Conservation (phyloP, 257 asterid genomes). For the Solanum boliviense region DNA sequence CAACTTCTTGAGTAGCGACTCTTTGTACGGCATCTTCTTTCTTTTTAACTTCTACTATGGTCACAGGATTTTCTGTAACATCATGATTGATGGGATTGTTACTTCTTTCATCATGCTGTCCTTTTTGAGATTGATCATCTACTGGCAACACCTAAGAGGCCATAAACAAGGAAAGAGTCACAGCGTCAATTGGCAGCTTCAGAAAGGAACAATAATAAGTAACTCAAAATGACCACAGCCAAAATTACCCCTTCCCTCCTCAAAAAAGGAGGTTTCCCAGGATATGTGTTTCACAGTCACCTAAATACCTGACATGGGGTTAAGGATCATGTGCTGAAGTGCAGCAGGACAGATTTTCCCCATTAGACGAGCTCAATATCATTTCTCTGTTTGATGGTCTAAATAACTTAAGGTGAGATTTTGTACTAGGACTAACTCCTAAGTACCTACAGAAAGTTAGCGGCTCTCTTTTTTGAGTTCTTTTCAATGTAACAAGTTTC, state of each 20-base stretch:
- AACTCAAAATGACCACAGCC: neutral
- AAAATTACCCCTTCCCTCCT: neutral
- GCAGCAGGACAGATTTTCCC: neutral
- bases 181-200: conserved; percentile 10
- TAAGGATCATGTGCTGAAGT: neutral
- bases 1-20: conserved; percentile 20
- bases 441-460: neutral
- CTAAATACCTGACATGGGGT: neutral
- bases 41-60: conserved; percentile 19
- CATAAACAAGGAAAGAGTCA: conserved; percentile 3
- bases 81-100: conserved; percentile 20
- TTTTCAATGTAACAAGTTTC: neutral
- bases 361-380: neutral
- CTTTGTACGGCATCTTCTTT: conserved; percentile 27
- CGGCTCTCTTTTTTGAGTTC: neutral
- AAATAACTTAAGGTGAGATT: neutral
- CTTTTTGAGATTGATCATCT: conserved; percentile 42
- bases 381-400: neutral
- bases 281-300: neutral
- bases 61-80: conserved; percentile 15
- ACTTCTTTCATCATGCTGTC: conserved; percentile 34
- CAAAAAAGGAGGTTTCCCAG: neutral
- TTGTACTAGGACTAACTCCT: neutral
- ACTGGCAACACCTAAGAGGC: conserved; percentile 46
- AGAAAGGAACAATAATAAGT: neutral